A percentile compares a stretch with the other conserved stretches of the same genome.
phyloP scores from a whole-genome alignment of 352 stramenopile species.

The Phytophthora constricta region DNA sequence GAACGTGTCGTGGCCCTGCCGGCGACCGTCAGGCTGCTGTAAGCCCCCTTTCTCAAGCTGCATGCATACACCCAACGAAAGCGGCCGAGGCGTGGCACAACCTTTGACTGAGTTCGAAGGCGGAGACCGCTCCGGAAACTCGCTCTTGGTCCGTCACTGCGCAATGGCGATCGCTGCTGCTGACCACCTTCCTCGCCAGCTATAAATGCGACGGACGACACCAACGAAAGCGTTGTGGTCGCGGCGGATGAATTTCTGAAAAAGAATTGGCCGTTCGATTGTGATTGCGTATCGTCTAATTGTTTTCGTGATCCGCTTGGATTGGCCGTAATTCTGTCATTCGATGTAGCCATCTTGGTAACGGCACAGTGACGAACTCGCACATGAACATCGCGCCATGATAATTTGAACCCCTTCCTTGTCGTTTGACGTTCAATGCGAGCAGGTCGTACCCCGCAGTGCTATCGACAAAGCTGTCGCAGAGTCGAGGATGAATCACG shows the following conservation, averaged over 20 bases:
- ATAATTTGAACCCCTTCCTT: too few relatives aligned
- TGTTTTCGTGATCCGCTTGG: neutral
- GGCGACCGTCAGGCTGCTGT: too few relatives aligned
- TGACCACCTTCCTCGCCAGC: neutral
- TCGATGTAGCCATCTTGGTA: neutral
- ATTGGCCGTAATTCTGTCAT: neutral
- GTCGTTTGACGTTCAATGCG: too few relatives aligned
- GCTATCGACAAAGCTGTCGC: too few relatives aligned
- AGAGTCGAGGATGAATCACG: too few relatives aligned
- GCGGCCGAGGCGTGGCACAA: too few relatives aligned
- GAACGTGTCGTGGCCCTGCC: too few relatives aligned
- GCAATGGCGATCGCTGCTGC: neutral
- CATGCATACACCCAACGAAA: too few relatives aligned
- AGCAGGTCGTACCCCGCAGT: too few relatives aligned
- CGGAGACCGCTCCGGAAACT: neutral
- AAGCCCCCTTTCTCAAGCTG: too few relatives aligned
- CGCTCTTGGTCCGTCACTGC: neutral
- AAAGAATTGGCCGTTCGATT: conserved; percentile 1
- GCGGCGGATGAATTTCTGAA: neutral
- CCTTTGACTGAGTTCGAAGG: neutral
- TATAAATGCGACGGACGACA: neutral
- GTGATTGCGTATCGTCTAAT: neutral
- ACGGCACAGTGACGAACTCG: neutral
- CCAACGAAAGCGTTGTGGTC: too few relatives aligned
- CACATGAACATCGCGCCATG: too few relatives aligned